Percentiles rank a stretch among this genome's conserved stretches.
These are phyloP conservation scores for Blastocystis sp. DNA, from an alignment of 352 stramenopile genomes.

Conservation along the genomic window DNA sequence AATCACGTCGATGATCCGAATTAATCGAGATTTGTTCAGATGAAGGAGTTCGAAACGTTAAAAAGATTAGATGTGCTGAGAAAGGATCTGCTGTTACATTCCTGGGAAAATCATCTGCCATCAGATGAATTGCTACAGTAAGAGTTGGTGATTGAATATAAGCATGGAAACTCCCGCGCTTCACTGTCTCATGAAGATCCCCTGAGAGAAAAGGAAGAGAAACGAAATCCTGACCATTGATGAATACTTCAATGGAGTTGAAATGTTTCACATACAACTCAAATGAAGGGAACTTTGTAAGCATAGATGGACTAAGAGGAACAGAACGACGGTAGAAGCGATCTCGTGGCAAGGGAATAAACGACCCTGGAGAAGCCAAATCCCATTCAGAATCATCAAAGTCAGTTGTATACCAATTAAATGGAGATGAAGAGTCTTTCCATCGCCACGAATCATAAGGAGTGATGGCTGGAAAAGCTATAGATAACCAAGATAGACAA, in stretches of 20 bases:
- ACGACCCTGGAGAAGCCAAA: background rate
- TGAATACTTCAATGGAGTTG: conserved; percentile 3
- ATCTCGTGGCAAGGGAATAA: background rate
- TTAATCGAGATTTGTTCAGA: background rate
- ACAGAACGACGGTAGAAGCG: conserved; percentile 4
- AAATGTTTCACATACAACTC: conserved; percentile 23
- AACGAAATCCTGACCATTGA: conserved; percentile 19
- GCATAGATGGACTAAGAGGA: background rate
- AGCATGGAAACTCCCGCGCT: background rate
- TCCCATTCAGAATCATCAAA: conserved; percentile 19
- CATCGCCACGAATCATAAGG: background rate
- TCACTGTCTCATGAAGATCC: background rate
- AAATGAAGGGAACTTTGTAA: background rate
- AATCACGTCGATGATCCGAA: conserved; percentile 16
- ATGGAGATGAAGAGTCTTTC: background rate
- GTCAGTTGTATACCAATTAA: background rate
- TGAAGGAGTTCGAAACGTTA: conserved; percentile 3
- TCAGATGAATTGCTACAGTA: conserved; percentile 23
- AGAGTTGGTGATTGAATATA: background rate
- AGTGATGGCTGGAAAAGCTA: conserved; percentile 10
- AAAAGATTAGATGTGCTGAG: conserved; percentile 31
- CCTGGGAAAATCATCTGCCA: background rate
- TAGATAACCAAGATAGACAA: background rate
- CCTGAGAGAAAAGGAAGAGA: background rate
- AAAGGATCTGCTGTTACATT: conserved; percentile 27